A percentile compares a stretch with the other conserved stretches of the same genome.
Evolutionary conservation across 306 rosid genomes (phyloP).

Genomic region (Clitoria ternatea): DNA sequence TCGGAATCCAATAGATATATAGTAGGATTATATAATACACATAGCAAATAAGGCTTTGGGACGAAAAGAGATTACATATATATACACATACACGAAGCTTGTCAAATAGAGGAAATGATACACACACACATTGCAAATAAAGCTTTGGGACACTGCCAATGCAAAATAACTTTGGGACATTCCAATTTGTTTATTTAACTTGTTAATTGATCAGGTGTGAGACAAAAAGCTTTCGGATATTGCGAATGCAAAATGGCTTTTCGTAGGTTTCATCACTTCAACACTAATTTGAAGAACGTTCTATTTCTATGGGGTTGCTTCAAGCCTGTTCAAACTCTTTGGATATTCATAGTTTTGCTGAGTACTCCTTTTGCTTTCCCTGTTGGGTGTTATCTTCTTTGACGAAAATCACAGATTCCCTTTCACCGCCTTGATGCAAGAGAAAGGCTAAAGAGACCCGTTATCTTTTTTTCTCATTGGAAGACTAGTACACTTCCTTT

Average conservation of each 20-base stretch:
- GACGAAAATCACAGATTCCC: constrained; percentile 49
- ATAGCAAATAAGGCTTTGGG: too few relatives aligned
- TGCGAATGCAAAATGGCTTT: constrained; percentile 34
- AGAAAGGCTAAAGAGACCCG: constrained; percentile 56
- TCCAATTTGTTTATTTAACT: not conserved
- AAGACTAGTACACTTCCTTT: constrained; percentile 7
- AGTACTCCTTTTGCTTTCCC: constrained; percentile 40
- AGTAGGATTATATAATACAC: too few relatives aligned
- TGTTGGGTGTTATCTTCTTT: constrained; percentile 58
- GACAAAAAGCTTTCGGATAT: constrained; percentile 28
- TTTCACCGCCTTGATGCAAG: constrained; percentile 59
- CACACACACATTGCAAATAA: too few relatives aligned
- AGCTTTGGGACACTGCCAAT: too few relatives aligned
- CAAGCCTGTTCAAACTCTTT: constrained; percentile 41
- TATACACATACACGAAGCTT: too few relatives aligned
- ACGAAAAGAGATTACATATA: too few relatives aligned
- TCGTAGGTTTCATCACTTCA: constrained; percentile 27
- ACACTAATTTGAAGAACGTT: constrained; percentile 55
- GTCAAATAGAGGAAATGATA: too few relatives aligned
- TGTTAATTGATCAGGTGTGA: not conserved
- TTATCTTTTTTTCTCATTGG: constrained; percentile 10
- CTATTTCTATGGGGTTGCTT: constrained; percentile 46
- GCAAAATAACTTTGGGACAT: too few relatives aligned
- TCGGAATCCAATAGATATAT: too few relatives aligned
- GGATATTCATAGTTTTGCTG: constrained; percentile 1